Conservation (phyloP, 345 rosid species). For the Reutealis trisperma region DNA sequence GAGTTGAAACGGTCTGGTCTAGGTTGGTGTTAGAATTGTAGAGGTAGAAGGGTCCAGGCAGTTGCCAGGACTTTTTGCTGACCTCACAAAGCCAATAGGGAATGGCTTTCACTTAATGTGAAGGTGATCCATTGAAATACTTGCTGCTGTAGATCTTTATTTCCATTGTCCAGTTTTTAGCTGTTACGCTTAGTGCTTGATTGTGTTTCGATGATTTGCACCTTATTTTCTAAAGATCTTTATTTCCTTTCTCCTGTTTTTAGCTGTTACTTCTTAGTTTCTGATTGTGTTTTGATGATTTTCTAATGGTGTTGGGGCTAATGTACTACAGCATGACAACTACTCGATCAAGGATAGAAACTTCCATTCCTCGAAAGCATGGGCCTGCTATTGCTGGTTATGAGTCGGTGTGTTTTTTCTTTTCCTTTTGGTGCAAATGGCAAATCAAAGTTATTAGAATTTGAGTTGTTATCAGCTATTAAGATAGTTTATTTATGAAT, state of each 20-base stretch:
- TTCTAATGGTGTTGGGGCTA: background rate
- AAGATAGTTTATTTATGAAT: background rate
- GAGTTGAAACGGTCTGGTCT: no score
- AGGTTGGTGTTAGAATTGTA: no score
- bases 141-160: no score
- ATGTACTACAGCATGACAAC: constrained; percentile 66
- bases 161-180: no score
- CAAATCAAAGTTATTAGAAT: background rate
- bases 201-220: no score
- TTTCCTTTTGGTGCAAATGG: background rate
- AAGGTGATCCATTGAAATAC: no score
- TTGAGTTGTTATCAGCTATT: background rate
- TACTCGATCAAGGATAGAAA: constrained; percentile 80
- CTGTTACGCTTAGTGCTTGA: no score
- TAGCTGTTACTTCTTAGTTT: background rate
- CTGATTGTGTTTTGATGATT: no score
- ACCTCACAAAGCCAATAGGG: background rate
- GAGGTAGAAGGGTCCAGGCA: no score
- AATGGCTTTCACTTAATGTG: background rate
- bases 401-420: constrained; percentile 50
- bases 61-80: no score
- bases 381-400: constrained; percentile 99
- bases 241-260: background rate
- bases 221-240: background rate
- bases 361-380: constrained; percentile 95